Percentiles rank a stretch among this genome's conserved stretches.
These are phyloP conservation scores for Pythium brachiatum DNA, from an alignment of 352 stramenopile genomes.

Conservation along the genomic window DNA sequence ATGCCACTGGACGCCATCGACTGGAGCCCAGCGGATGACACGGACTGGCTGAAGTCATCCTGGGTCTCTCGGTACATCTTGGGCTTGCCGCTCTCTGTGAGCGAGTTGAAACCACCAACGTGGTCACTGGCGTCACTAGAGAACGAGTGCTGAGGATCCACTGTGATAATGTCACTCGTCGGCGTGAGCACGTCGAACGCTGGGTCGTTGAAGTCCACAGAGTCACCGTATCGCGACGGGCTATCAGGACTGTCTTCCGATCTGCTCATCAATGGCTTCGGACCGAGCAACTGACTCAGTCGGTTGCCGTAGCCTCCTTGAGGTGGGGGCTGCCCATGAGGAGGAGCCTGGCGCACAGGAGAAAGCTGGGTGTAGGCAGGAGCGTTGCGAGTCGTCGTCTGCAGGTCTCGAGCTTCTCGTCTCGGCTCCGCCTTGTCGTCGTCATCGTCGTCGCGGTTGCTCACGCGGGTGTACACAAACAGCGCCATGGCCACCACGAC, in stretches of 20 bases:
- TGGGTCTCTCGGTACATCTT: constrained; percentile 12
- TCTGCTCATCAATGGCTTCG: constrained; percentile 19
- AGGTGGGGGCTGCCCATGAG: neutral
- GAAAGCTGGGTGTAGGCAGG: constrained; percentile 20
- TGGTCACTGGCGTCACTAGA: constrained; percentile 17
- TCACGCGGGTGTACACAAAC: constrained; percentile 53
- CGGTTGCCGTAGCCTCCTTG: constrained; percentile 2
- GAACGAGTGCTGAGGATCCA: constrained; percentile 16
- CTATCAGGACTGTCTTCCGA: constrained; percentile 13
- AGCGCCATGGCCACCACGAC: constrained; percentile 41
- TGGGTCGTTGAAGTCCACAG: constrained; percentile 46
- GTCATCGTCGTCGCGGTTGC: constrained; percentile 30
- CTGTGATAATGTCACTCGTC: constrained; percentile 51
- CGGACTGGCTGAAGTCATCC: constrained; percentile 11
- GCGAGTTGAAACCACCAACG: constrained; percentile 19
- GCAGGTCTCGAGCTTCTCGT: constrained; percentile 8
- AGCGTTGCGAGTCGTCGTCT: neutral
- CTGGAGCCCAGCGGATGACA: neutral
- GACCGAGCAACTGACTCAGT: constrained; percentile 18
- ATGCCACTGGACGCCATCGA: constrained; percentile 15
- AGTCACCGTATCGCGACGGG: constrained; percentile 11
- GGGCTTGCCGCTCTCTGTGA: constrained; percentile 11
- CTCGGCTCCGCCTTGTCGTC: constrained; percentile 17
- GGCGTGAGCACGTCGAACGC: constrained; percentile 62
- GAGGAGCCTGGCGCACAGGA: constrained; percentile 2